Conservation (phyloP, 768 basidiomycete genomes). For the Lentinula aciculospora region DNA sequence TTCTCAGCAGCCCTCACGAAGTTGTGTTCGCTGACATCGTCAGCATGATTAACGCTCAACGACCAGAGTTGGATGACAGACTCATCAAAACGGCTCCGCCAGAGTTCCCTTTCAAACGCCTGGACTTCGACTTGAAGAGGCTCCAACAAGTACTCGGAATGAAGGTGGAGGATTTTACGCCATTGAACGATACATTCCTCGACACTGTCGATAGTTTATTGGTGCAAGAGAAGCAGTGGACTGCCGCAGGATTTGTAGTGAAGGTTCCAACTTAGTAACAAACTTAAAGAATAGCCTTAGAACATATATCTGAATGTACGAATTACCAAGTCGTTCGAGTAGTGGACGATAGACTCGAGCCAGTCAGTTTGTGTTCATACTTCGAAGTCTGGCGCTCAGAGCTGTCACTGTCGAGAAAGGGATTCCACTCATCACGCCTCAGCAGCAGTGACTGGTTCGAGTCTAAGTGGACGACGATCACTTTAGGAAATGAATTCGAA, state of each 20-base stretch:
- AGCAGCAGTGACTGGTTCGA: no score
- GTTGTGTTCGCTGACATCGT: background rate
- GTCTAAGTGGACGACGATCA: no score
- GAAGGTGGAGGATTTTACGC: background rate
- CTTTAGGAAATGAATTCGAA: no score
- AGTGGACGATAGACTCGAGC: background rate
- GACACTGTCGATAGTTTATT: background rate
- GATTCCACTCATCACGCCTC: no score
- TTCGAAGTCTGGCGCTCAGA: no score
- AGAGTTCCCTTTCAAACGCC: background rate
- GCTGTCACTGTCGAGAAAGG: no score
- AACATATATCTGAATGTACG: no score
- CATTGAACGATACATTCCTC: background rate
- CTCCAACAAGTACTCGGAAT: background rate
- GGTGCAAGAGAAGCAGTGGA: background rate
- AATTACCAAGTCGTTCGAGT: no score
- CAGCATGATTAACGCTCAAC: constrained; percentile 1
- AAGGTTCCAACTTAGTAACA: background rate
- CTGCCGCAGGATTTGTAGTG: background rate
- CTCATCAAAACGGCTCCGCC: background rate
- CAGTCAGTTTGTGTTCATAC: no score
- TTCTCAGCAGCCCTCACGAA: constrained; percentile 1
- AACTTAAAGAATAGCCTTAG: no score
- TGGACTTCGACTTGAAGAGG: background rate
- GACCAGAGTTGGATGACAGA: constrained; percentile 7